phyloP scores from a whole-genome alignment of 208 protist genomes.

The Trypanosoma rangeli region DNA sequence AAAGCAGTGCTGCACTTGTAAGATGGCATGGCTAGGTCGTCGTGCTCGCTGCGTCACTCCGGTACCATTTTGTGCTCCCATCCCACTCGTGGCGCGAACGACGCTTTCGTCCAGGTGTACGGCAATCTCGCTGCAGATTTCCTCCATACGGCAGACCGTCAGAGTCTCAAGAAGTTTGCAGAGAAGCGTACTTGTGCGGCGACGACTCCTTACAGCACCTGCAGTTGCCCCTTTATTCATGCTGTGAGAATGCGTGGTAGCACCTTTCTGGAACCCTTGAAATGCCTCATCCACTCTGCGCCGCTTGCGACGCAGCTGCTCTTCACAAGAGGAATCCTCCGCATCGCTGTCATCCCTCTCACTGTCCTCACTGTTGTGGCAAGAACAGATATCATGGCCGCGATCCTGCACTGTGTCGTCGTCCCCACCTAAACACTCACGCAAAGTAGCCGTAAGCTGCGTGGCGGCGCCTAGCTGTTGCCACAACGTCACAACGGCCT shows the following conservation, averaged over 20 bases:
- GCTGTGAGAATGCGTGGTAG: too few species aligned
- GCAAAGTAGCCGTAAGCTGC: constrained; percentile 6
- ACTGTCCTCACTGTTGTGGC: background rate
- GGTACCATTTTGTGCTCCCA: constrained; percentile 5
- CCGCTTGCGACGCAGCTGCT: background rate
- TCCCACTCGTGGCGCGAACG: constrained; percentile 13
- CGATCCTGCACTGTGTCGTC: background rate
- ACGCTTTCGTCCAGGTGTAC: constrained; percentile 45
- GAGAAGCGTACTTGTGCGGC: constrained; percentile 29
- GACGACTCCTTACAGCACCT: background rate
- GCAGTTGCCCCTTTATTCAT: too few species aligned
- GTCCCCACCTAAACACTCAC: background rate
- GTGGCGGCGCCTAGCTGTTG: constrained; percentile 18
- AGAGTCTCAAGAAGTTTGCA: constrained; percentile 46
- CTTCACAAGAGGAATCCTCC: background rate
- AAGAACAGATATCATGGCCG: background rate
- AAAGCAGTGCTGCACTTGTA: constrained; percentile 70
- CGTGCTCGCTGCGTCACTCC: background rate
- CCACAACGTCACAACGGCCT: constrained; percentile 27
- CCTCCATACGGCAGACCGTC: constrained; percentile 38
- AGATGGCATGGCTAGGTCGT: constrained; percentile 14
- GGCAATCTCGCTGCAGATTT: constrained; percentile 35
- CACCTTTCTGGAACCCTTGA: background rate
- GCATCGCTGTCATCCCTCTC: background rate
- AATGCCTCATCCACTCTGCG: background rate